Evolutionary conservation across 1,284 basidiomycete species (phyloP), one percentile per base, ranked within the genome.

Genomic region (Moesziomyces parantarcticus): DNA sequence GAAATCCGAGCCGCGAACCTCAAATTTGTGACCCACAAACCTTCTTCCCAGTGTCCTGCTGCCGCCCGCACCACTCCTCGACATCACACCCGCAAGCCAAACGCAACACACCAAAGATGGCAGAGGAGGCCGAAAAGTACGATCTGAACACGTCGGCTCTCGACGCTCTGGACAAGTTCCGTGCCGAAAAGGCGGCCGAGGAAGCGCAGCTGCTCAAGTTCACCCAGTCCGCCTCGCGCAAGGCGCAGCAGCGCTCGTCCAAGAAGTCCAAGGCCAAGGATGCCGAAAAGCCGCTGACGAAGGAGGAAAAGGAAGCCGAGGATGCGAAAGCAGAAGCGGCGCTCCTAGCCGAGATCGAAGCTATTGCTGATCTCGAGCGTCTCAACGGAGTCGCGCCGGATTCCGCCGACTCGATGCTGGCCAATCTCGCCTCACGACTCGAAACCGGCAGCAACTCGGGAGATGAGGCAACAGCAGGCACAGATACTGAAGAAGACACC

Each of bases 71-170:
- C 16, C 7, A 16, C 16, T 2, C 3, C 16, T 16, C 14, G 6
- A 18, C 36, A 39, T 32, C 36, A 39, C 16, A 13, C 14, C 18
- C 18, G 18, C 11, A 39, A 16, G 36, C 14, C 18, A 39, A 16
- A 39, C 14, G 14, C 36, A 18, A 3, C 16, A 39, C 14, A 39
- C 14, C 16, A 39, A 39, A 22, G 18, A 46, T 36, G 46, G 40
- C 20, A 8, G 51, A 36, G 20, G 34, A 34, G 1, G 40, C 22
- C 16, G 65, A 57, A 6, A 29, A 23, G 11, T 54, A 51, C 46
- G 59, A 59, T 13, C 78, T 84, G 20, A 82, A 84, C 61, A 75
- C 76, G 7, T 58, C 73, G 4, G 83, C 83, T 3, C 71, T 83
- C 13, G 79, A 80, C 8, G 65, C 78, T 16, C 66, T 84, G 42